Evolutionary conservation across 2,329 filamentous ascomycete genomes (phyloP), one percentile per base, ranked within the genome.

Genomic region (Verticillium isaacii): DNA sequence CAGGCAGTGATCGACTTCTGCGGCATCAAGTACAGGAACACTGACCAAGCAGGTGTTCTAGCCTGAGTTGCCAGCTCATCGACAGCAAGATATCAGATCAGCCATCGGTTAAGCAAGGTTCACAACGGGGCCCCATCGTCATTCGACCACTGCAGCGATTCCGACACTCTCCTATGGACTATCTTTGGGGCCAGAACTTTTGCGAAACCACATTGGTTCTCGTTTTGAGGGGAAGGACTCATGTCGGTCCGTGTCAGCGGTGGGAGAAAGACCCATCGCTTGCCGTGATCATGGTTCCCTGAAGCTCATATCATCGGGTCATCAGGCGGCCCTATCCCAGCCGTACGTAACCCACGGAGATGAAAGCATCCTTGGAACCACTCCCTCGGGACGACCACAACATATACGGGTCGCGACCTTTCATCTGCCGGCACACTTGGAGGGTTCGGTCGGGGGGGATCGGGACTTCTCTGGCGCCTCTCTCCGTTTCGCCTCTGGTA

Each of bases 361-460:
- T 25, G 45, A 23, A 23, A 19, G 19, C n/a, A 52, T 23, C 11
- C n/a, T 23, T 25, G 8, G 45, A 52, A 52, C 45, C 65, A 59
- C 58, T 17, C 57, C 59, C 62, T 59, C 37, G 63, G 64, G 50
- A 65, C 61, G 61, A 55, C 59, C 65, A 66, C 61, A 37, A 50
- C 61, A 62, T 59, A 45, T 58, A 59, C 56, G 60, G 62, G 52
- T 59, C 39, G 32, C 60, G 39, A 52, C 57, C 57, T 58, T 36
- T 41, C 57, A 56, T 62, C 60, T 66, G 45, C 65, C 63, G 60
- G 54, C 23, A 60, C 59, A 54, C 19, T 52, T 14, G 54, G n/a
- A 56, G 29, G 54, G 12, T n/a, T 32, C 54, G 25, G 52, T 14
- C n/a, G 14, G 60, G 25, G 55, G 61, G 17, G 19, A 25, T 19